Evolutionary conservation across 805 yeast species (phyloP).

Genomic region (Lipomyces mesembrius): DNA sequence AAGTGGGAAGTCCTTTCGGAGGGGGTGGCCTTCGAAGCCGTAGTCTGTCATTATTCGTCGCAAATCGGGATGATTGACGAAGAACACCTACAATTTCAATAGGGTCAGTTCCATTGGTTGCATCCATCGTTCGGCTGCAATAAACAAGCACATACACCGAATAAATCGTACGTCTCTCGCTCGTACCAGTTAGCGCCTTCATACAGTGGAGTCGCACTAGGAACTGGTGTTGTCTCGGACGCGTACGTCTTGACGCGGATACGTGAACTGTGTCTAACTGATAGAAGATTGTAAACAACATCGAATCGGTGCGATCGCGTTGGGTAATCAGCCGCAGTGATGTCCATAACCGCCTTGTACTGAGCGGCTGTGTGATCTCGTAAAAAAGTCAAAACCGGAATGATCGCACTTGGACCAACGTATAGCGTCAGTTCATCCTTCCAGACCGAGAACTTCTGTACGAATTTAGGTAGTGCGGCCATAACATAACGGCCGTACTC

Average conservation of each 20-base stretch:
- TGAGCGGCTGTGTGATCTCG: conserved; percentile 80
- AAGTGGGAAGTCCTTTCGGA: conserved; percentile 90
- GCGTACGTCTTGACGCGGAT: conserved; percentile 89
- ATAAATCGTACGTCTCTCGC: conserved; percentile 86
- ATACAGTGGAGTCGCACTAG: conserved; percentile 70
- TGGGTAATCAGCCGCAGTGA: conserved; percentile 88
- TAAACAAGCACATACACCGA: conserved; percentile 53
- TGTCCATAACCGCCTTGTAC: conserved; percentile 76
- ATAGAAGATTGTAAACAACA: conserved; percentile 79
- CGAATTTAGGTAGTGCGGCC: conserved; percentile 76
- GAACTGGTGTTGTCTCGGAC: conserved; percentile 79
- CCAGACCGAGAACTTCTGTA: conserved; percentile 88
- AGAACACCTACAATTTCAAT: conserved; percentile 53
- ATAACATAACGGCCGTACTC: conserved; percentile 75
- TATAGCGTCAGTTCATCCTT: conserved; percentile 81
- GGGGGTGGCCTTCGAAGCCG: conserved; percentile 90
- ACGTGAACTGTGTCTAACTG: conserved; percentile 82
- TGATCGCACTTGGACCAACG: conserved; percentile 74
- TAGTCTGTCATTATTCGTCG: conserved; percentile 90
- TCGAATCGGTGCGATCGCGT: conserved; percentile 83
- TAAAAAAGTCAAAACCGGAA: conserved; percentile 72
- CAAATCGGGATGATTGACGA: conserved; percentile 87
- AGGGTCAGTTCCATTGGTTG: neutral
- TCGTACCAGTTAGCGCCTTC: conserved; percentile 91
- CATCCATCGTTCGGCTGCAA: neutral